Evolutionary conservation across 2,329 filamentous ascomycete genomes (phyloP), one percentile per base, ranked within the genome.

Genomic region (Helotiales sp.): DNA sequence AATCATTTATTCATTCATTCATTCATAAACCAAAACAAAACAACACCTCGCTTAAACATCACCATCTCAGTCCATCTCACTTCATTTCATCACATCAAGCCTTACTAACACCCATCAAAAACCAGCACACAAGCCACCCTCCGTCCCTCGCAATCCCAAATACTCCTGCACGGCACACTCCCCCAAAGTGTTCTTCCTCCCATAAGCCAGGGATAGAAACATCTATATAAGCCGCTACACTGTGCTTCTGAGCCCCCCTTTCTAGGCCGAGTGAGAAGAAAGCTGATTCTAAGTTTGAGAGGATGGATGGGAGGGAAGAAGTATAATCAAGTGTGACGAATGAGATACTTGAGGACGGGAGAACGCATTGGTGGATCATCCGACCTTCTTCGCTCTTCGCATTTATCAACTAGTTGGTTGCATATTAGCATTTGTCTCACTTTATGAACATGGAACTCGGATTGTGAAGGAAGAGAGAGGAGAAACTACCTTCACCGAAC

Each of bases 141-240:
- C 55, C 69, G 69, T 13, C 80, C 82, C 7, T 68, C 34, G 0
- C 66, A 70, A 69, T 80, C 77, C 82, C 82, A 84, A 28, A 84
- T 73, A 30, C 80, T 81, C 50, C 66, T 71, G 52, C 82, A 84
- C 4, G 81, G 81, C 28, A 84, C 76, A 6, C 66, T 0, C 79
- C 74, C 6, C 61, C 63, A 47, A 40, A 43, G 2, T 17, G n/a
- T 22, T 24, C 54, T 34, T 37, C 15, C 17, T 57, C 61, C 55
- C 43, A 45, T 28, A 52, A 22, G 15, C 54, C 65, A 13, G 49
- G 5, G 11, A 68, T 65, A 37, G 63, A 57, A 45, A 67, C 45
- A 54, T 75, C 72, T 28, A 73, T 37, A 59, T 71, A 75, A 0
- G 70, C 69, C 62, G 67, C 34, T 62, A 43, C 40, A 28, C 52